These are phyloP conservation scores for Nothophytophthora sp. DNA, from an alignment of 352 stramenopile species.

Conservation along the genomic window DNA sequence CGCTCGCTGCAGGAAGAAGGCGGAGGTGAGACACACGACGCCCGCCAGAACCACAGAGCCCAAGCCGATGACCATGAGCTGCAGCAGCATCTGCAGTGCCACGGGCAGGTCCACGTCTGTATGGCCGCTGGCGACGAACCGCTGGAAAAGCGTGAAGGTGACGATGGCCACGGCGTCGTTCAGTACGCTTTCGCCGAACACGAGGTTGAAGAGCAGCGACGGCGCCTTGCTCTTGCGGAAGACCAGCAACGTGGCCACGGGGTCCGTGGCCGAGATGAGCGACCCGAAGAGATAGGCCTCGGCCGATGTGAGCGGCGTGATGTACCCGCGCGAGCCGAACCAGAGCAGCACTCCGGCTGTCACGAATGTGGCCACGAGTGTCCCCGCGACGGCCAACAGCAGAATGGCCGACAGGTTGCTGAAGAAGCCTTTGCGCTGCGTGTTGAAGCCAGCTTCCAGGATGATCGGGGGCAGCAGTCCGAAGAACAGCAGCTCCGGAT, in stretches of 20 bases:
- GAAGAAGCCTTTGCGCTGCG: constrained; percentile 64
- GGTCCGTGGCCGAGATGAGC: constrained; percentile 92
- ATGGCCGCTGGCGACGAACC: constrained; percentile 54
- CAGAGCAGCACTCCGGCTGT: constrained; percentile 52
- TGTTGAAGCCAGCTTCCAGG: constrained; percentile 65
- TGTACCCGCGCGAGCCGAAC: constrained; percentile 40
- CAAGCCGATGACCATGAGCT: constrained; percentile 51
- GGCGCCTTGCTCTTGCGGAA: constrained; percentile 83
- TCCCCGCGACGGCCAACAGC: constrained; percentile 47
- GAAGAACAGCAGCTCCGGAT: constrained; percentile 70
- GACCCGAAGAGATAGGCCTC: constrained; percentile 91
- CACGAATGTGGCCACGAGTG: constrained; percentile 46
- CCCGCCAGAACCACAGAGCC: constrained; percentile 51
- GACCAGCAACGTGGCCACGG: constrained; percentile 90
- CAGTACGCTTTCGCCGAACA: constrained; percentile 92
- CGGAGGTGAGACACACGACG: constrained; percentile 56
- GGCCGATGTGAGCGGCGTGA: constrained; percentile 70
- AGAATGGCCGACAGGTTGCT: constrained; percentile 49
- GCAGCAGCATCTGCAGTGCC: constrained; percentile 34
- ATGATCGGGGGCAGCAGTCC: constrained; percentile 66
- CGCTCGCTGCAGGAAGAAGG: constrained; percentile 56
- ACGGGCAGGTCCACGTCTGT: constrained; percentile 39
- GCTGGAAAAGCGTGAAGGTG: constrained; percentile 70
- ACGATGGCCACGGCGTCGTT: constrained; percentile 92
- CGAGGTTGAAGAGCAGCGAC: constrained; percentile 91